phyloP scores from a whole-genome alignment of 495 filamentous ascomycete genomes.

The Aspergillus wentii region DNA sequence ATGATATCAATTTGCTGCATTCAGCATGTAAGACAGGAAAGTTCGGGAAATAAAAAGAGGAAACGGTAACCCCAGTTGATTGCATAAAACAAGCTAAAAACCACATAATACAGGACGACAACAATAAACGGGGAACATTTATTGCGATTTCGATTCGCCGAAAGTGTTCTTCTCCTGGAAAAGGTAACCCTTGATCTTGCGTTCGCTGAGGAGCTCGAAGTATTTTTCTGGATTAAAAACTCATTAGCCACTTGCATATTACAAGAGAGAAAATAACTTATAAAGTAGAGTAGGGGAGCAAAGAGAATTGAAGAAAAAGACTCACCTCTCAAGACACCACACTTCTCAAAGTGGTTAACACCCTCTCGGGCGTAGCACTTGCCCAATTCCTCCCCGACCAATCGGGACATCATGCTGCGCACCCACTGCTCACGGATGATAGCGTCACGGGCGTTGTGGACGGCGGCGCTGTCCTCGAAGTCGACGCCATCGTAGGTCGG shows the following conservation, averaged over 20 bases:
- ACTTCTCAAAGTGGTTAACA: slow-evolving; percentile 97
- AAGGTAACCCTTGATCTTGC: slow-evolving; percentile 82
- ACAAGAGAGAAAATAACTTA: slow-evolving; percentile 1
- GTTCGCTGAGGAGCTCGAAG: slow-evolving; percentile 79
- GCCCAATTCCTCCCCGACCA: slow-evolving; percentile 88
- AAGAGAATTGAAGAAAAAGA: slow-evolving; percentile 7
- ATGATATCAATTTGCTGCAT: no score
- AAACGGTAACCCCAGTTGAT: no score
- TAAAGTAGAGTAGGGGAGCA: slow-evolving; percentile 3
- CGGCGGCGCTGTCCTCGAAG: slow-evolving; percentile 81
- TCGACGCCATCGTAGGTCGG: slow-evolving; percentile 97
- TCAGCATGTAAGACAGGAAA: no score
- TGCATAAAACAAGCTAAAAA: no score
- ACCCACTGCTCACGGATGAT: slow-evolving; percentile 98
- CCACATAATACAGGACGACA: no score
- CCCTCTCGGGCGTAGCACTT: slow-evolving; percentile 95
- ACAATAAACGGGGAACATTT: no score
- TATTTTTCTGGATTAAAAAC: slow-evolving; percentile 67
- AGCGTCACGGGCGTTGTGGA: slow-evolving; percentile 92
- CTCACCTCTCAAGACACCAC: slow-evolving; percentile 80
- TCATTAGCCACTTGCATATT: not conserved
- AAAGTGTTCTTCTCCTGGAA: slow-evolving; percentile 91
- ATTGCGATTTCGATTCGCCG: no score
- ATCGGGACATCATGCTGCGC: slow-evolving; percentile 89
- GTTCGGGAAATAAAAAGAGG: no score